These are phyloP conservation scores for Ceratobasidium sp. DNA, from an alignment of 1,284 basidiomycete species.

Conservation along the genomic window DNA sequence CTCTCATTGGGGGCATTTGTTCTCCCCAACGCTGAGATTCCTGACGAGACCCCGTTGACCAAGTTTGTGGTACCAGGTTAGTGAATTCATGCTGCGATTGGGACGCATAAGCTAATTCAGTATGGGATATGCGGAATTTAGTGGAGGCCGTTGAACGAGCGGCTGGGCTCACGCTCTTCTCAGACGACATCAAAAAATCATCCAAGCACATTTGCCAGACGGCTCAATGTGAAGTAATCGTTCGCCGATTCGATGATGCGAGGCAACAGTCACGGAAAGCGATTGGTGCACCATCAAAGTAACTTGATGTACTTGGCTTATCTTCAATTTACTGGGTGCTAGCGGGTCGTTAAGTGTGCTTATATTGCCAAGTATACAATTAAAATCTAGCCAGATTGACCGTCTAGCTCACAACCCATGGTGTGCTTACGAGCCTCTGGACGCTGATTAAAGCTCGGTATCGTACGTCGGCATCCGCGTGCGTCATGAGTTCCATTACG, in stretches of 20 bases:
- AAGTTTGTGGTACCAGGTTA: slow-evolving; percentile 81
- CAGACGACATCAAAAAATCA: slow-evolving; percentile 77
- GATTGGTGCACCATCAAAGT: slow-evolving; percentile 57
- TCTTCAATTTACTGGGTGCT: neutral
- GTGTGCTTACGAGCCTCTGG: slow-evolving; percentile 79
- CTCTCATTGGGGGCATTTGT: slow-evolving; percentile 92
- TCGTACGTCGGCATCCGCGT: slow-evolving; percentile 86
- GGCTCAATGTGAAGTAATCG: slow-evolving; percentile 82
- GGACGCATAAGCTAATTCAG: neutral
- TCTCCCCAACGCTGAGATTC: slow-evolving; percentile 87
- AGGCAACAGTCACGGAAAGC: slow-evolving; percentile 66
- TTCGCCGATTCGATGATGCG: slow-evolving; percentile 87
- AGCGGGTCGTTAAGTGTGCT: slow-evolving; percentile 6
- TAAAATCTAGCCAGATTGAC: neutral
- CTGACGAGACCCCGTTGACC: slow-evolving; percentile 80
- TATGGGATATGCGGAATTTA: slow-evolving; percentile 47
- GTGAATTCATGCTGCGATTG: slow-evolving; percentile 44
- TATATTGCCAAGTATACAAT: slow-evolving; percentile 32
- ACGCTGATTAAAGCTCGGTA: slow-evolving; percentile 90
- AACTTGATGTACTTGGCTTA: neutral
- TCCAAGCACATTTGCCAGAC: slow-evolving; percentile 89
- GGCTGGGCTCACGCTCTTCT: slow-evolving; percentile 89
- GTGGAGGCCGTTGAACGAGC: slow-evolving; percentile 92
- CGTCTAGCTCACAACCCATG: slow-evolving; percentile 57
- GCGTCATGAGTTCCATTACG: slow-evolving; percentile 95